Evolutionary conservation across 139 green algal species (phyloP), one percentile per base, ranked within the genome.

Genomic region (Tetradesmus lagerheimii): DNA sequence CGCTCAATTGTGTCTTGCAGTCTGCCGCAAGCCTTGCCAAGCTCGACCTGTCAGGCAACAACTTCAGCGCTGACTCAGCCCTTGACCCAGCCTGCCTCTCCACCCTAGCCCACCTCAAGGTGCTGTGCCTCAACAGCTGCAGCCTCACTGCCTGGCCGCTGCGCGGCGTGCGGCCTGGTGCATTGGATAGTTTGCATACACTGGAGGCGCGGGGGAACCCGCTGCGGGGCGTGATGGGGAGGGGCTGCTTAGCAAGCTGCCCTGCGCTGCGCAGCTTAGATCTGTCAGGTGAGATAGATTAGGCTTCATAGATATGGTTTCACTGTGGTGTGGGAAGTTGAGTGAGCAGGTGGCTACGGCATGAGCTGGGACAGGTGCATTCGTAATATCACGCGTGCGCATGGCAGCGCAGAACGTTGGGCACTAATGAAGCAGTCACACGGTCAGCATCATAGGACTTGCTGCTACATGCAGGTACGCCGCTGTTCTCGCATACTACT

Each of bases 21-120:
- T 37, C 71, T 4, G 71, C 71, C 2, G 71, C 71, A 23, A 39
- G 39, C 67, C 74, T 92, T 5, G 35, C 67, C 4, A 81, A 83
- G 38, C 83, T 94, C 4, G 92, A 94, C 88, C 57, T 94, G 2
- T 87, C 50, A 23, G n/a, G 45, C 25, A 94, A 94, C 47, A 86
- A 53, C 50, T 20, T 82, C 15, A 29, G 25, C 6, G 53, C 16
- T 23, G 50, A 76, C 4, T 37, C 71, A 38, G 71, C 31, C 18
- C 38, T 80, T 4, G 37, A 80, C 1, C 83, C 64, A 9, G 27
- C 3, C 27, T 25, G 31, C 4, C 83, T 80, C 0, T 4, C 11
- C 62, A 66, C 11, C 5, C 64, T 80, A 4, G 31, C 78, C 1
- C 80, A 80, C 23, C 85, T 92, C 3, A 43, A 62, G 37, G 85